Conservation (phyloP, 331 rosid species). For the Cydonia oblonga region DNA sequence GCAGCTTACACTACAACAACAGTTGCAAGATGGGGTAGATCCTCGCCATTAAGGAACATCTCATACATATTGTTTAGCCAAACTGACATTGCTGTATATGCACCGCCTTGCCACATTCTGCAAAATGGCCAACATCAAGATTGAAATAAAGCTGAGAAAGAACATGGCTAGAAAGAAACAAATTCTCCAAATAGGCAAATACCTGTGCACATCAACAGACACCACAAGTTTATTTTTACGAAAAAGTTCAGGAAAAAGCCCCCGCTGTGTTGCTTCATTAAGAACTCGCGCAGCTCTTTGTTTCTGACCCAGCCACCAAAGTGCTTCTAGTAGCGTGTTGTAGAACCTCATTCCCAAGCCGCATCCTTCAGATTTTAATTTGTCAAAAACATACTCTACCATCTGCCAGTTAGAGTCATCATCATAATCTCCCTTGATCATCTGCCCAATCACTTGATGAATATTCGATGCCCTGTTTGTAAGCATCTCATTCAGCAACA, state of each 20-base stretch:
- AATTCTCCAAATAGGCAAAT: constrained; percentile 17
- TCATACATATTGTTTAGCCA: constrained; percentile 74
- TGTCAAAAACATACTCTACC: constrained; percentile 93
- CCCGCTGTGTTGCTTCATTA: constrained; percentile 77
- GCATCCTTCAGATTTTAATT: constrained; percentile 76
- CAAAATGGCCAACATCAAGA: constrained; percentile 19
- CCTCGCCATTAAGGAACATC: constrained; percentile 51
- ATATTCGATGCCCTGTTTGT: constrained; percentile 55
- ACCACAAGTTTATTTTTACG: constrained; percentile 68
- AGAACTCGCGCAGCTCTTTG: constrained; percentile 84
- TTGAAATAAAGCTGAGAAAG: constrained; percentile 5
- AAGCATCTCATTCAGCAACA: constrained; percentile 62
- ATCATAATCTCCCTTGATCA: constrained; percentile 82
- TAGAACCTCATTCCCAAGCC: constrained; percentile 76
- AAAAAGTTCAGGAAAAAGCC: constrained; percentile 83
- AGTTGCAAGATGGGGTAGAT: constrained; percentile 79
- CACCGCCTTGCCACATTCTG: constrained; percentile 96
- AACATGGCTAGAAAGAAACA: constrained; percentile 1
- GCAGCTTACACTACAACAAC: constrained; percentile 76
- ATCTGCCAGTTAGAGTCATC: constrained; percentile 95
- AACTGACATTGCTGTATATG: constrained; percentile 72
- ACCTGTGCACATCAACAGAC: constrained; percentile 94
- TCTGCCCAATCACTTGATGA: constrained; percentile 75
- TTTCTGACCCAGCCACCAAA: constrained; percentile 92
- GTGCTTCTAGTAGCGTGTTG: constrained; percentile 83